These are phyloP conservation scores for Kluyveromyces sp. DNA, from an alignment of 1,139 yeast species.

Conservation along the genomic window DNA sequence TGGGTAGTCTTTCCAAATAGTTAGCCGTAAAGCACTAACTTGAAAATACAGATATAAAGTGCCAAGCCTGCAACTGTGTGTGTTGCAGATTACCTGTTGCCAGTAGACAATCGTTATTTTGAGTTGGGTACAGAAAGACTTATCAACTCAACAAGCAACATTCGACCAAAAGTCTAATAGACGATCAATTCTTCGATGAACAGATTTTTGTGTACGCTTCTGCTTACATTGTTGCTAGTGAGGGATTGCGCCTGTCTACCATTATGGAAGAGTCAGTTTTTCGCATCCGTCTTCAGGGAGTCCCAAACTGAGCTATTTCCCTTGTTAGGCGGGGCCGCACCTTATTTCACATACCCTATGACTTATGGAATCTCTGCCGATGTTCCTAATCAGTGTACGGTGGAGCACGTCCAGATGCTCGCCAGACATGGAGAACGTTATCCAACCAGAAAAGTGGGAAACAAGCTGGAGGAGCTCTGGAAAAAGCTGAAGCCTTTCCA, in stretches of 20 bases:
- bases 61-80: background rate
- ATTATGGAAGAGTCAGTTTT: background rate
- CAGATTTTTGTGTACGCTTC: background rate
- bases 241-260: background rate
- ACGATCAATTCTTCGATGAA: no score
- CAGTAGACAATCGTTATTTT: no score
- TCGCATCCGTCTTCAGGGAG: background rate
- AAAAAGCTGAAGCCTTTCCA: slow-evolving; percentile 26
- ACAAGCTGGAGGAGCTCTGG: slow-evolving; percentile 14
- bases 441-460: slow-evolving; percentile 39
- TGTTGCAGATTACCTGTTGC: no score
- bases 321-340: slow-evolving; percentile 40
- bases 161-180: no score
- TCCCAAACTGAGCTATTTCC: slow-evolving; percentile 9
- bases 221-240: background rate
- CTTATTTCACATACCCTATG: slow-evolving; percentile 34
- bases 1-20: background rate
- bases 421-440: slow-evolving; percentile 73
- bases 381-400: slow-evolving; percentile 45
- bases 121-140: no score
- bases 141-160: no score
- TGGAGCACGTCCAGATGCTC: slow-evolving; percentile 59
- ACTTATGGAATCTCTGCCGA: slow-evolving; percentile 40
- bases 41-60: background rate
- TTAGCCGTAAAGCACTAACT: no score